phyloP scores from a whole-genome alignment of 1,284 basidiomycete genomes.

The Ustilago shanxiensis region DNA sequence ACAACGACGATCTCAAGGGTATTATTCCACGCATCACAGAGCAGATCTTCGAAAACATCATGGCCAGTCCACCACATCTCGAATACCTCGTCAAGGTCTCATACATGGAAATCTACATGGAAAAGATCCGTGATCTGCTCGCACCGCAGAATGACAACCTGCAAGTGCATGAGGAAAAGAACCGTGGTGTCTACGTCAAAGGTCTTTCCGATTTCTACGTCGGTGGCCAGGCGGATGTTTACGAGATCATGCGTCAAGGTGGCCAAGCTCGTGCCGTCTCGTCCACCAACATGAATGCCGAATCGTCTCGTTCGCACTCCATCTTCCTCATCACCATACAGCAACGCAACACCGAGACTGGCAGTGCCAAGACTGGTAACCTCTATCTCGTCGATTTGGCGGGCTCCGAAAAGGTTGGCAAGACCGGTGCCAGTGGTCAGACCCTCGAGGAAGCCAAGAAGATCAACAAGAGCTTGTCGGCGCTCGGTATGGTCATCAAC shows the following conservation, averaged over 20 bases:
- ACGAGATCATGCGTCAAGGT: constrained; percentile 98
- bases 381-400: constrained; percentile 98
- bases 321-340: constrained; percentile 98
- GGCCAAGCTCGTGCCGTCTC: constrained; percentile 90
- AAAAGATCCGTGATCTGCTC: constrained; percentile 93
- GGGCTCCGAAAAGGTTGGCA: constrained; percentile 98
- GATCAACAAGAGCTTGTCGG: constrained; percentile 98
- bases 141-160: constrained; percentile 98
- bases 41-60: constrained; percentile 98
- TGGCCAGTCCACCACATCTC: constrained; percentile 91
- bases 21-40: constrained; percentile 98
- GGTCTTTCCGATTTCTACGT: constrained; percentile 98
- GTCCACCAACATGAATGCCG: constrained; percentile 99
- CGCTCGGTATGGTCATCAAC: constrained; percentile 99
- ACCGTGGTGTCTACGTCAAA: constrained; percentile 97
- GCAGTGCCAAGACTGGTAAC: constrained; percentile 95
- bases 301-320: constrained; percentile 98
- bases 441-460: constrained; percentile 99
- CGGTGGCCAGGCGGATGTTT: constrained; percentile 82
- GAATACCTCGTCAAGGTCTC: constrained; percentile 99
- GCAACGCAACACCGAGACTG: constrained; percentile 94
- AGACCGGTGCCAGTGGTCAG: constrained; percentile 98
- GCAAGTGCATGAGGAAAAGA: constrained; percentile 98
- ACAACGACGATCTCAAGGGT: constrained; percentile 81
- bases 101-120: constrained; percentile 99